Evolutionary conservation across 2,329 filamentous ascomycete species (phyloP), one percentile per base, ranked within the genome.

Genomic region (Triangularia verruculosa): DNA sequence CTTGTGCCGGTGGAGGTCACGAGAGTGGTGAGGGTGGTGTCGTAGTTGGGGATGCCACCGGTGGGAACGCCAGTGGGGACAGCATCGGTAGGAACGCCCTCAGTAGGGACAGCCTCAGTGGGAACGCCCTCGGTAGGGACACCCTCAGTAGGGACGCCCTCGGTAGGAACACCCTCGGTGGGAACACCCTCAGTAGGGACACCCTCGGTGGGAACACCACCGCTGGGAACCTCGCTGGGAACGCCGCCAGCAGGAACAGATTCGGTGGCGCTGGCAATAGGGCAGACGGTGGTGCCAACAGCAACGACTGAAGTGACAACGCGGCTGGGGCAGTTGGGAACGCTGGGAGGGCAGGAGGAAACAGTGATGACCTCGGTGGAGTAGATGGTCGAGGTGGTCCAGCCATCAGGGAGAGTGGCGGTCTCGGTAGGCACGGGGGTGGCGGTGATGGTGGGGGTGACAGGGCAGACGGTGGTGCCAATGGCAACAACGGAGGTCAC

Each of bases 391-490:
- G 68, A 68, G 24, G 65, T 67, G 56, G 64, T 66, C 59, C 61
- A 68, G 65, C 60, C 56, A 5, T 52, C 28, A 20, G 64, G 61
- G 12, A 65, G 60, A 54, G 54, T 47, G 9, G 17, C 58, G 13
- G 54, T 28, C 32, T 13, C 13, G 43, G 34, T 51, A 52, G 53
- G 34, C 51, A 39, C 51, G n/a, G 60, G 64, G 17, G 54, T 43
- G 12, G 61, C 17, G 15, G 34, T 54, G 55, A 61, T 63, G 25
- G 51, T 25, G 51, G 51, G 51, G 24, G 68, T 69, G 22, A 80
- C 74, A 11, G 79, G 79, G 74, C 78, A 80, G 61, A 80, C 71
- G 52, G 78, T 80, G 39, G 74, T 78, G 57, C 70, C 60, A 52
- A 73, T 68, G 47, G 74, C 67, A 43, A 72, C 70, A 67, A 72